Evolutionary conservation across 345 rosid species (phyloP), one percentile per base, ranked within the genome.

Genomic region (Sisymbrium irio): DNA sequence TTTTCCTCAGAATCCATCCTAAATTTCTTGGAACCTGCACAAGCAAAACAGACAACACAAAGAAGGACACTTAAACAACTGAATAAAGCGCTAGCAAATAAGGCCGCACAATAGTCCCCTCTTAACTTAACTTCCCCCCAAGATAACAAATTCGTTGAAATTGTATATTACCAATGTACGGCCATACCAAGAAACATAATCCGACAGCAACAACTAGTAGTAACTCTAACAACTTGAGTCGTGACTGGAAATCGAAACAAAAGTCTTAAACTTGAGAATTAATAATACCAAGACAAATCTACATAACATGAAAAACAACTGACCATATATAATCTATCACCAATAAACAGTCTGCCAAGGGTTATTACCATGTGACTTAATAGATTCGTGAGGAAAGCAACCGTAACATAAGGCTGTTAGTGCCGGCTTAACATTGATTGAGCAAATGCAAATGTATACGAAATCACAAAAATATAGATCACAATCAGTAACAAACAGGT

Each of bases 1-100:
- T 61, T 65, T 32, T 50, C 78, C 28, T 44, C 76, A 30, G 54
- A 45, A n/a, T 72, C 83, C 81, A 88, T 88, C 2, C 28, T 41
- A 47, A 40, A 3, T 42, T 54, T 36, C 53, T 63, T 51, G 44
- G 75, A 22, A 9, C 37, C 35, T 65, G 15, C 70, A 77, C 36
- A 69, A 67, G 1, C 55, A 47, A 54, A 18, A 19, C 60, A 56
- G 50, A 2, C 54, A 61, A 67, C 54, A 18, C 39, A 60, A 42
- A 40, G 28, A 46, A 1, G 11, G 22, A n/a, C 19, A 65, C 32
- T 73, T 62, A 1, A 19, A 3, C 35, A 62, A 51, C 7, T 17
- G 0, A 2, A 10, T 5, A 3, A 58, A 58, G 45, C 44, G 35
- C 45, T 58, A 58, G 2, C 44, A 33, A 27, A 33, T 9, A 28